Evolutionary conservation across 345 rosid species (phyloP), one percentile per base, ranked within the genome.

Genomic region (Trapa incisa): DNA sequence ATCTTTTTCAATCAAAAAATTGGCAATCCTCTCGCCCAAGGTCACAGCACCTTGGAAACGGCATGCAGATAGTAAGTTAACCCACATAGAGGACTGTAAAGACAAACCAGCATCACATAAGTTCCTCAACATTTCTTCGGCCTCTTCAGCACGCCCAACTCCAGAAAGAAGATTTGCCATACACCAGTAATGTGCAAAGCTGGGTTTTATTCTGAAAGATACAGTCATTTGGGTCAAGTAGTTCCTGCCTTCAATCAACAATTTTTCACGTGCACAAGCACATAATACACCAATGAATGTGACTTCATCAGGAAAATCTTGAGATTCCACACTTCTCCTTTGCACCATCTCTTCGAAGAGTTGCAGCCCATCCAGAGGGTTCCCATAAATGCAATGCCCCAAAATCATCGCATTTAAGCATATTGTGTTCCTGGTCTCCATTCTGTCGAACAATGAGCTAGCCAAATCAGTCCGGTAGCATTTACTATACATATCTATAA

Each of bases 341-440:
- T 37, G 36, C 45, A 80, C 47, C 85, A 83, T 80, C 22, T 73
- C 78, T 42, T 65, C 65, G 68, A 83, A 89, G 47, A 87, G 73
- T 17, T 72, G 39, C 62, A 89, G 81, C 36, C 91, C 94, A 52
- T 77, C 83, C 65, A 74, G 81, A 61, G 86, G 89, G 64, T 75
- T 61, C 22, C 96, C 94, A 67, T 84, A 87, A 67, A 89, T 85
- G 81, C 89, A 86, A 71, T 87, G 83, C 72, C 89, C 91, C 79
- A 83, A 75, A 72, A 87, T 80, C 89, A 89, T 89, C 62, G 88
- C 88, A 83, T 87, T 89, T 89, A 89, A 86, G 16, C 87, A 83
- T 61, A 84, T 69, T 67, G 76, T 67, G 71, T 80, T 89, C 77
- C 78, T 80, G 58, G 54, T 48, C 2, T 57, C 61, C 61, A 83